These are phyloP conservation scores for Macrolepiota albuminosa DNA, from an alignment of 768 basidiomycete genomes.

Conservation along the genomic window DNA sequence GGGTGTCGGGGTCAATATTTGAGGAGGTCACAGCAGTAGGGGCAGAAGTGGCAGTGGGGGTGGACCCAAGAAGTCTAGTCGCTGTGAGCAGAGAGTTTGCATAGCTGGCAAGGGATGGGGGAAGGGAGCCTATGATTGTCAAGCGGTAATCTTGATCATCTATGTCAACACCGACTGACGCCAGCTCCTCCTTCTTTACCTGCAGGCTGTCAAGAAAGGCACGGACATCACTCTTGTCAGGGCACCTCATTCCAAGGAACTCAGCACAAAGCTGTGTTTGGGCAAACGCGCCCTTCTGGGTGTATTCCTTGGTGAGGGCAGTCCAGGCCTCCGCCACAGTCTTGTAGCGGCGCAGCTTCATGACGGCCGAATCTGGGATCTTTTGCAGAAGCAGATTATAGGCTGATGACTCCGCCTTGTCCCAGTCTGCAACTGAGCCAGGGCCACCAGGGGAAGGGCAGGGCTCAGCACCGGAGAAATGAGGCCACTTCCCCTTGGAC, in stretches of 20 bases:
- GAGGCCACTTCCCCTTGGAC: background rate
- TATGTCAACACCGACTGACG: constrained; percentile 19
- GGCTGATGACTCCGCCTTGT: background rate
- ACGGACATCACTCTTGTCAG: constrained; percentile 20
- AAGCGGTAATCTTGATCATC: constrained; percentile 22
- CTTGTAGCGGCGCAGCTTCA: background rate
- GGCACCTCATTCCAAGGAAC: background rate
- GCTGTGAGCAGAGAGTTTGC: too few species aligned
- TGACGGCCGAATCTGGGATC: background rate
- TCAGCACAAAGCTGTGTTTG: background rate
- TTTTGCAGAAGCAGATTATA: background rate
- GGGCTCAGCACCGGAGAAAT: background rate
- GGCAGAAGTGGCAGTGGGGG: too few species aligned
- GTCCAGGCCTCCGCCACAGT: too few species aligned
- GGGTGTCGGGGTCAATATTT: too few species aligned
- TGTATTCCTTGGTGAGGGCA: too few species aligned
- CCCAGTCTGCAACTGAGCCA: background rate
- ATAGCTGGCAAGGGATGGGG: too few species aligned
- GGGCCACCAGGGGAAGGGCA: background rate
- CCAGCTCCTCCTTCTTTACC: background rate
- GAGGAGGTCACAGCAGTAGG: too few species aligned
- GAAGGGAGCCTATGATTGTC: too few species aligned
- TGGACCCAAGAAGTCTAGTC: too few species aligned
- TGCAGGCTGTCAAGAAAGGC: constrained; percentile 10
- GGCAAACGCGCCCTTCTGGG: background rate